Evolutionary conservation across 1,284 basidiomycete species (phyloP), one percentile per base, ranked within the genome.

Genomic region (Mycena sp.): DNA sequence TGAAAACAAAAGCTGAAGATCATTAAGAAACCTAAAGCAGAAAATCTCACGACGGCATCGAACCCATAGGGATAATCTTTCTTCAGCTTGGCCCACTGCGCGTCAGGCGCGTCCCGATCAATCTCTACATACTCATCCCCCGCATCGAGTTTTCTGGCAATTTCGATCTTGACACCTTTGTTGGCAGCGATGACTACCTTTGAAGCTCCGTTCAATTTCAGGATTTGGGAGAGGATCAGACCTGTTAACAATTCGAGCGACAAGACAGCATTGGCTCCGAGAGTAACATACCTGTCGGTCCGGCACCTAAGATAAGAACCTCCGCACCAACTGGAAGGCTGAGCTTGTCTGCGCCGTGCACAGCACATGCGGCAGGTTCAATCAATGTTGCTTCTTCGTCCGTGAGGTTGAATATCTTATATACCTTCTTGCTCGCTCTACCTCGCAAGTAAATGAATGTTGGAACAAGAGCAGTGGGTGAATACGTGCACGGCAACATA

Each of bases 331-430:
- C 89, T 14, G 88, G 84, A 21, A 91, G 87, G 66, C 83, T 84
- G 53, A 96, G 85, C 73, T 92, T 93, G 79, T 95, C 94, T 64
- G 94, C 84, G 16, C 94, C 94, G 77, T 96, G 94, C 54, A 96
- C 86, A 12, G 94, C 94, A 74, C 94, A 95, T 17, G 93, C 89
- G 5, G 93, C 91, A 16, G 94, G 94, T 74, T 95, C 94, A 57
- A 95, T 79, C 21, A 95, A 84, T 4, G 92, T 94, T 0, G 93
- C 91, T 71, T 95, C 93, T 77, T 93, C 91, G 70, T 95, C 93
- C 17, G 88, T 85, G 45, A 95, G 83, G 77, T 95, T 95, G 72
- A 89, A 78, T 74, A 95, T 91, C 77, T 91, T 91, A 84, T 91
- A 95, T 29, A 93, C 82, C 74, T 94, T 95, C 50, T 83, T 78